A percentile compares a stretch with the other conserved stretches of the same genome.
These are phyloP conservation scores for Podaxis sp. DNA, from an alignment of 768 basidiomycete species.

Conservation along the genomic window DNA sequence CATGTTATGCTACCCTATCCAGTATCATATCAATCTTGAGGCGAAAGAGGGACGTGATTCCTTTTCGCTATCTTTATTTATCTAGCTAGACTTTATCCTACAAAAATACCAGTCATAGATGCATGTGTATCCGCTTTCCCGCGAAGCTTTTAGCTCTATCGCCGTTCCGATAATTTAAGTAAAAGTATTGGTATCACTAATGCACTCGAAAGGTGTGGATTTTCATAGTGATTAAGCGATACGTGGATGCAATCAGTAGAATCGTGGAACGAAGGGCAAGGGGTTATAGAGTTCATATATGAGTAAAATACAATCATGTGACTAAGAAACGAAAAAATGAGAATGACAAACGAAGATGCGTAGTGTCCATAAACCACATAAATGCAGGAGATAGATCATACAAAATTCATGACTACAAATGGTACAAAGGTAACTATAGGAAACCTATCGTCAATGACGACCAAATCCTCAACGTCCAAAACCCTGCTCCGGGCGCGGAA, in stretches of 20 bases:
- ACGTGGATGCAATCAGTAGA: neutral
- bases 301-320: neutral
- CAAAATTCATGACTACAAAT: too few species aligned
- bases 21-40: neutral
- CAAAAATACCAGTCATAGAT: neutral
- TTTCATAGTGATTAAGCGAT: too few species aligned
- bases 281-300: neutral
- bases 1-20: neutral
- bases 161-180: too few species aligned
- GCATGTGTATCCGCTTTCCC: neutral
- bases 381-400: neutral
- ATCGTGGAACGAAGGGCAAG: neutral
- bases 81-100: constrained; percentile 3
- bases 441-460: neutral
- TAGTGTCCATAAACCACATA: neutral
- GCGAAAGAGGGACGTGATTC: neutral
- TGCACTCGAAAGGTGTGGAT: too few species aligned
- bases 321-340: neutral
- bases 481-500: constrained; percentile 3
- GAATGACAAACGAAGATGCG: neutral
- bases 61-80: constrained; percentile 3
- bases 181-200: too few species aligned
- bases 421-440: neutral
- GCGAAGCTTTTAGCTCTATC: too few species aligned
- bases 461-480: neutral